phyloP scores from a whole-genome alignment of 306 rosid genomes.

The Sicyos edulis region DNA sequence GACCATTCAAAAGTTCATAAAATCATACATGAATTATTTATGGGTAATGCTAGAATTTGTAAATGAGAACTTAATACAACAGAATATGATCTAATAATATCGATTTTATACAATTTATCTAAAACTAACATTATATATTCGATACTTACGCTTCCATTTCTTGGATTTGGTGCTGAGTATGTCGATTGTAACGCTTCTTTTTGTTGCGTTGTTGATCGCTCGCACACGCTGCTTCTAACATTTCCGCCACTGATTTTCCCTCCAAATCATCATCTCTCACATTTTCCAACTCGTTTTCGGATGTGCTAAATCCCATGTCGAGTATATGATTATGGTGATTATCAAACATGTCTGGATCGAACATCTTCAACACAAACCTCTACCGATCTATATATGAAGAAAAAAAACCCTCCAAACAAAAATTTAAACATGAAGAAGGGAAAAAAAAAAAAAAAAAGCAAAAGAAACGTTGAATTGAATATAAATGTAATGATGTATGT shows the following conservation, averaged over 20 bases:
- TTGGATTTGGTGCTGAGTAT: slow-evolving; percentile 97
- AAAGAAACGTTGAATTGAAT: neutral
- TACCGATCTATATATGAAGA: neutral
- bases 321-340: slow-evolving; percentile 20
- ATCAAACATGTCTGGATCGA: slow-evolving; percentile 12
- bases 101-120: no score
- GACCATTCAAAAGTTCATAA: neutral
- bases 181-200: slow-evolving; percentile 93
- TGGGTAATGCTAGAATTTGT: no score
- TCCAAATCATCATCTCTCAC: slow-evolving; percentile 45
- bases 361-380: neutral
- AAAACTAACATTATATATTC: no score
- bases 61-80: no score
- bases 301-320: slow-evolving; percentile 57
- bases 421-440: no score
- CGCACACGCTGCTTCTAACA: slow-evolving; percentile 35
- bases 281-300: slow-evolving; percentile 58
- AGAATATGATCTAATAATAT: no score
- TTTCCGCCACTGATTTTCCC: slow-evolving; percentile 43
- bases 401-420: neutral
- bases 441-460: no score
- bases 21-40: no score
- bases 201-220: slow-evolving; percentile 33
- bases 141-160: slow-evolving; percentile 91
- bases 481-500: neutral